Conservation (phyloP, 257 asterid genomes). For the Asclepias syriaca region DNA sequence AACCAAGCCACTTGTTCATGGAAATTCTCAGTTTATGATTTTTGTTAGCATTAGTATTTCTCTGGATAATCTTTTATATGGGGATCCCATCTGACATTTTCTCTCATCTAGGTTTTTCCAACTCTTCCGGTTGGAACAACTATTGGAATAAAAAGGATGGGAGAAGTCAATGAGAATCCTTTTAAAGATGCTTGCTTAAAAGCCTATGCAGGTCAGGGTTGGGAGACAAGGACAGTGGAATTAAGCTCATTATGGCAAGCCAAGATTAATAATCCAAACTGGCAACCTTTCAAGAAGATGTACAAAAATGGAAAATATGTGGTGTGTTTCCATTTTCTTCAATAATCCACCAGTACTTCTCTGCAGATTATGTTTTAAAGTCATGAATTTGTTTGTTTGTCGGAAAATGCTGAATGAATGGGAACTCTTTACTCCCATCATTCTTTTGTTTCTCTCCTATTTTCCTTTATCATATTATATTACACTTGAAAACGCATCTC, state of each 20-base stretch:
- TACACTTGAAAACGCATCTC: neutral
- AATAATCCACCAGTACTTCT: neutral
- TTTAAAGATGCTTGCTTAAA: conserved; percentile 11
- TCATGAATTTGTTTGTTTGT: neutral
- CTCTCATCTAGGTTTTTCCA: conserved; percentile 7
- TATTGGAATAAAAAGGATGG: conserved; percentile 15
- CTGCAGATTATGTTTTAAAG: neutral
- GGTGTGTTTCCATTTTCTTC: conserved; percentile 5
- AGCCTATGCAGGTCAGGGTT: neutral
- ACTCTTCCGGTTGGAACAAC: conserved; percentile 9
- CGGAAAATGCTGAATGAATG: neutral
- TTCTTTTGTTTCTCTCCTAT: neutral
- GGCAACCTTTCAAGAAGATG: conserved; percentile 15
- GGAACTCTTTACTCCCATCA: neutral
- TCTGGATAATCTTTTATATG: neutral
- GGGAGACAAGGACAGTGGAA: conserved; percentile 8
- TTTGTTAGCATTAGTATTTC: neutral
- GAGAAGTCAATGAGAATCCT: conserved; percentile 13
- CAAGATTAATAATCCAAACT: conserved; percentile 7
- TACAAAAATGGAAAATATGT: conserved; percentile 13
- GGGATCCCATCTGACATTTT: neutral
- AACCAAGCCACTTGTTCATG: neutral
- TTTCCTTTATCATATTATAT: neutral
- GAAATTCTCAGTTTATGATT: neutral
- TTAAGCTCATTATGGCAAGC: conserved; percentile 13